A percentile compares a stretch with the other conserved stretches of the same genome.
Conservation (phyloP, 129 eudicot genomes). For the Helianthus annuus region HanXRQr2.0-SUNRISE NC_035441.2:157043719-157044218, state of each 20-base stretch:
- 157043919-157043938: conserved; percentile 26
- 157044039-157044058: conserved; percentile 33
- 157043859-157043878: conserved; percentile 15
- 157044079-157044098: conserved; percentile 22
- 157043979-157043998: conserved; percentile 29
- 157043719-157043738: conserved; percentile 39
- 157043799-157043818: conserved; percentile 18
- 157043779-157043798: conserved; percentile 4
- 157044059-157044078: conserved; percentile 12
- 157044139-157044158: conserved; percentile 46
- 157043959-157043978: conserved; percentile 34
- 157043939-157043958: conserved; percentile 28
- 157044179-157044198: conserved; percentile 33
- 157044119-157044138: conserved; percentile 44
- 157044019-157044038: conserved; percentile 49
- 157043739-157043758: conserved; percentile 31
- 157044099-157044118: conserved; percentile 23
- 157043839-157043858: conserved; percentile 17
- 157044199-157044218: conserved; percentile 39
- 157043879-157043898: conserved; percentile 31
- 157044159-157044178: conserved; percentile 29
- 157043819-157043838: conserved; percentile 25
- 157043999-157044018: conserved; percentile 69
- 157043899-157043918: conserved; percentile 29
- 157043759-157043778: conserved; percentile 21